A percentile compares a stretch with the other conserved stretches of the same genome.
Evolutionary conservation across 352 stramenopile genomes (phyloP).

Genomic region (Pythium aristosporum): DNA sequence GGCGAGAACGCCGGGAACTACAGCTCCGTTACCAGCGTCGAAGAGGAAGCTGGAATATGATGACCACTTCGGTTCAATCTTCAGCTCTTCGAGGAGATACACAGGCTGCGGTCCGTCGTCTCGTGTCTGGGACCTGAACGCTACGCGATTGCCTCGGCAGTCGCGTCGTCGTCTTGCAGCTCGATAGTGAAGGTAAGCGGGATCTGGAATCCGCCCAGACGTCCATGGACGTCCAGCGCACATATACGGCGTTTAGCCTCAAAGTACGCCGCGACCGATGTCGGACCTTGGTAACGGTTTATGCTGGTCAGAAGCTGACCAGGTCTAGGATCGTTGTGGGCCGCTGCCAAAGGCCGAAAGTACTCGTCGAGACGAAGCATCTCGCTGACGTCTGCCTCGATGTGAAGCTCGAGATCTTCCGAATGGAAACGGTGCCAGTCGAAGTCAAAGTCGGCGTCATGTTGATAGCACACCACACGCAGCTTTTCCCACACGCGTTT

Average conservation of each 20-base stretch:
- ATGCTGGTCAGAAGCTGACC: no score
- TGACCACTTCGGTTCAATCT: neutral
- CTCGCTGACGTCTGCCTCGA: neutral
- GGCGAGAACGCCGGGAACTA: neutral
- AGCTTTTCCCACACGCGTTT: neutral
- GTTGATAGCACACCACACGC: neutral
- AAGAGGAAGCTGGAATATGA: neutral
- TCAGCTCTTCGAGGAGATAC: neutral
- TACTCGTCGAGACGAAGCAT: neutral
- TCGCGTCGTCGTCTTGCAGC: neutral
- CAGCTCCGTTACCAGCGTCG: neutral
- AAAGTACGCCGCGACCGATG: neutral
- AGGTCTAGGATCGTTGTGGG: no score
- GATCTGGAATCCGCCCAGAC: constrained; percentile 1
- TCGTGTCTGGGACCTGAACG: neutral
- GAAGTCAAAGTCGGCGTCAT: neutral
- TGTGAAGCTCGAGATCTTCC: neutral
- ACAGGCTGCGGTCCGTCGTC: neutral
- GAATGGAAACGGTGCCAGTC: neutral
- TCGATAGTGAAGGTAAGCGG: neutral
- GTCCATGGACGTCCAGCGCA: neutral
- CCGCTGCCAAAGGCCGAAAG: neutral
- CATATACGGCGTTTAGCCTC: neutral
- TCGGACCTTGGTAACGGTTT: neutral
- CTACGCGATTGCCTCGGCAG: neutral